A percentile compares a stretch with the other conserved stretches of the same genome.
Conservation (phyloP, 208 protist species). For the Angomonas deanei region DNA sequence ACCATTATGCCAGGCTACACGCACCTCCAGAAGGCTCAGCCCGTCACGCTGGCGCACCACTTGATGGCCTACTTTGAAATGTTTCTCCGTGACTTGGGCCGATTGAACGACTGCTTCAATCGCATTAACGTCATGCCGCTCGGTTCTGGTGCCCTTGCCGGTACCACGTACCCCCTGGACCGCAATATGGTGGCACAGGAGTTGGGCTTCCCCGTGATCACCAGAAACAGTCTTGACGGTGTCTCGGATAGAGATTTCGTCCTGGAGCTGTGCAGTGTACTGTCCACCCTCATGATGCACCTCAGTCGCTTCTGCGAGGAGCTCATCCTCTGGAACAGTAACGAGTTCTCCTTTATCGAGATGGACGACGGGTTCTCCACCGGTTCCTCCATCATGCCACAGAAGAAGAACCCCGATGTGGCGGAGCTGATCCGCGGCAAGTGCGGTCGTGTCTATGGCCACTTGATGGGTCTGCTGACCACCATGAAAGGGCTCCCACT, state of each 20-base stretch:
- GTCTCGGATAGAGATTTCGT: slow-evolving; percentile 26
- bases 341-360: slow-evolving; percentile 25
- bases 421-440: slow-evolving; percentile 28
- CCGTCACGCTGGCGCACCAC: slow-evolving; percentile 26
- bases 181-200: slow-evolving; percentile 15
- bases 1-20: slow-evolving; percentile 33
- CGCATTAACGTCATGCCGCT: slow-evolving; percentile 25
- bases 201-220: slow-evolving; percentile 17
- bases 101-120: slow-evolving; percentile 14
- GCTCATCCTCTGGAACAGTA: slow-evolving; percentile 25
- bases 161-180: slow-evolving; percentile 22
- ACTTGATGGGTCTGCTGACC: slow-evolving; percentile 19
- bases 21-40: slow-evolving; percentile 27
- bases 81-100: slow-evolving; percentile 20
- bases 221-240: slow-evolving; percentile 22
- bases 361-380: slow-evolving; percentile 30
- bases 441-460: slow-evolving; percentile 21
- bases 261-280: slow-evolving; percentile 18
- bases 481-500: slow-evolving; percentile 29
- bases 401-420: slow-evolving; percentile 29
- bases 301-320: slow-evolving; percentile 32
- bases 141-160: slow-evolving; percentile 18
- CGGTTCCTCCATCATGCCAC: slow-evolving; percentile 27
- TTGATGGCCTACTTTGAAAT: slow-evolving; percentile 30
- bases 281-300: slow-evolving; percentile 25